A percentile compares a stretch with the other conserved stretches of the same genome.
These are phyloP conservation scores for Calycina marina DNA, from an alignment of 2,329 filamentous ascomycete species.

Conservation along the genomic window DNA sequence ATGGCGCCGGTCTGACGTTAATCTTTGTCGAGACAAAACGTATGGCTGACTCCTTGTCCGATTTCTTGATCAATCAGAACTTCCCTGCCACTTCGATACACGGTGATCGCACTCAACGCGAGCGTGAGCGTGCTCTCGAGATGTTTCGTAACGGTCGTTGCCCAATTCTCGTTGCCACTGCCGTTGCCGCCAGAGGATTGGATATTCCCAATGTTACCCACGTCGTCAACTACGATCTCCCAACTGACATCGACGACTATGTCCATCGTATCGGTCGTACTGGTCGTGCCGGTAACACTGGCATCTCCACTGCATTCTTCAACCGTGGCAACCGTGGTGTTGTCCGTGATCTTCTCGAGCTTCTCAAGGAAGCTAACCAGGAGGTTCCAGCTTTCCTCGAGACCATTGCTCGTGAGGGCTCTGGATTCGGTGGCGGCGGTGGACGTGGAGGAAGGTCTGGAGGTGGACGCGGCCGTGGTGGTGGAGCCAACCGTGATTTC, in stretches of 20 bases:
- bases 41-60: constrained; percentile 94
- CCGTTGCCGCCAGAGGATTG: constrained; percentile 59
- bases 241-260: constrained; percentile 96
- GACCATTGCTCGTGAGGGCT: constrained; percentile 90
- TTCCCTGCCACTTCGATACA: constrained; percentile 98
- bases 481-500: constrained; percentile 74
- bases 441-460: constrained; percentile 46
- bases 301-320: constrained; percentile 97
- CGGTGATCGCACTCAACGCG: constrained; percentile 94
- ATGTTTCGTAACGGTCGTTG: constrained; percentile 94
- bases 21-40: constrained; percentile 99
- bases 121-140: constrained; percentile 94
- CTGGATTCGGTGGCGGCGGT: constrained; percentile 59
- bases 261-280: constrained; percentile 99
- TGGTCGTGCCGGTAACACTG: constrained; percentile 97
- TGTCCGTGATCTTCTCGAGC: constrained; percentile 89
- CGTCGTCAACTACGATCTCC: constrained; percentile 98
- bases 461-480: constrained; percentile 28
- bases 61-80: constrained; percentile 96
- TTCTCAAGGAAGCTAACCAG: constrained; percentile 97
- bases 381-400: constrained; percentile 90
- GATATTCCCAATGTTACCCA: constrained; percentile 96
- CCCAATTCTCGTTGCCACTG: constrained; percentile 92
- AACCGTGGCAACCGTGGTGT: constrained; percentile 98
- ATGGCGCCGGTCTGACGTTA: constrained; percentile 75